Evolutionary conservation across 768 basidiomycete genomes (phyloP), one percentile per base, ranked within the genome.

Genomic region (Lactarius sp.): DNA sequence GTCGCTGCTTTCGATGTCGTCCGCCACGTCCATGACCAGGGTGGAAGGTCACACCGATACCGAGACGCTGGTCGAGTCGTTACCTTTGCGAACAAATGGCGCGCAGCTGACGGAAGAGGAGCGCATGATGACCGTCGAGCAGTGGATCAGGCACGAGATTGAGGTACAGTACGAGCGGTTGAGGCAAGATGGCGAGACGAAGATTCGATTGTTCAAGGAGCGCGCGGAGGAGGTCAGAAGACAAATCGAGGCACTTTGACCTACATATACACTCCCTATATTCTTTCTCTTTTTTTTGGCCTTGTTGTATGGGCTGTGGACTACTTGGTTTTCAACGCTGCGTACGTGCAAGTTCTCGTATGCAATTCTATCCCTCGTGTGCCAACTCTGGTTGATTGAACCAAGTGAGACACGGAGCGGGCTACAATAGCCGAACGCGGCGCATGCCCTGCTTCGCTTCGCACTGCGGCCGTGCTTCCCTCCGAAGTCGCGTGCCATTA

Each of bases 111-210:
- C 79, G 6, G 87, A 87, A 51, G 83, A 82, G 20, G 88, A 94
- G 71, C 77, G 86, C 63, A 75, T 79, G 20, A 87, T 94, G 88
- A 88, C 90, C 0, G 80, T 94, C 53, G 92, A 94, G 70, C 84
- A 94, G 70, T 90, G 90, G 83, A 85, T 93, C 62, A 79, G 86
- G 59, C 82, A 84, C 67, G 90, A 93, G 75, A 88, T 91, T 72
- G 80, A 79, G 66, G 73, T 83, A 52, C 81, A 91, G 73, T 85
- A 83, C 67, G 84, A 86, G 66, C 82, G 79, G 61, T 78, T 87
- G 70, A 72, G 77, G 73, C 69, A 69, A 52, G 82, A 86, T 63
- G 85, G 81, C 4, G 79, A 79, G 68, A 74, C 73, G 65, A 76
- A 79, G 71, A 82, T 87, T 55, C 73, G 71, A 18, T 64, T 71